A percentile compares a stretch with the other conserved stretches of the same genome.
Conservation (phyloP, 2,329 filamentous ascomycete species). For the Fusarium sp. region DNA sequence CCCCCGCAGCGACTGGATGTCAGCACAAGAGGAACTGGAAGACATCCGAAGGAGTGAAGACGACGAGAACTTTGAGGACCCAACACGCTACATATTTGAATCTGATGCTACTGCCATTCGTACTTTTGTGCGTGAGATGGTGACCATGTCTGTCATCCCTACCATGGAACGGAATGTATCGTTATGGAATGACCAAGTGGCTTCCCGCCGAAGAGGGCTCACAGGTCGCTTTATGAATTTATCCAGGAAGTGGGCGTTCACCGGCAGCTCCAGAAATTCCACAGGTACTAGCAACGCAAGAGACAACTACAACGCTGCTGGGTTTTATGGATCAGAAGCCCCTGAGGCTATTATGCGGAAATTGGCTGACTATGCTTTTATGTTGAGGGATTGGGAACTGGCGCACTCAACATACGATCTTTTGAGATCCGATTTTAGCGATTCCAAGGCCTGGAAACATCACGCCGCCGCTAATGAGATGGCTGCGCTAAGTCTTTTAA, state of each 20-base stretch:
- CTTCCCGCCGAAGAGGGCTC: conserved; percentile 87
- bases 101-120: conserved; percentile 90
- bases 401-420: conserved; percentile 93
- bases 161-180: conserved; percentile 95
- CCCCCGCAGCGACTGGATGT: conserved; percentile 88
- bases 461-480: conserved; percentile 96
- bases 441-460: conserved; percentile 97
- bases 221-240: conserved; percentile 94
- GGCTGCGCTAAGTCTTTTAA: conserved; percentile 84
- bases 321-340: conserved; percentile 85
- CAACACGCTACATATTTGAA: conserved; percentile 86
- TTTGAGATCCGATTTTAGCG: conserved; percentile 86
- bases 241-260: conserved; percentile 91
- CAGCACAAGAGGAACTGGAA: conserved; percentile 84
- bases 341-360: conserved; percentile 94
- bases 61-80: conserved; percentile 76
- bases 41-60: conserved; percentile 76
- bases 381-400: conserved; percentile 96
- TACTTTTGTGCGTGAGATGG: conserved; percentile 92
- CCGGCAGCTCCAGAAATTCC: conserved; percentile 71
- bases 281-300: conserved; percentile 62
- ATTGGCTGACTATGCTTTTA: conserved; percentile 93
- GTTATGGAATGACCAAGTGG: conserved; percentile 97
- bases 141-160: conserved; percentile 92
- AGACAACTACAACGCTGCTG: conserved; percentile 82